These are phyloP conservation scores for Corymbia maculata DNA, from an alignment of 345 rosid genomes.

Conservation along the genomic window DNA sequence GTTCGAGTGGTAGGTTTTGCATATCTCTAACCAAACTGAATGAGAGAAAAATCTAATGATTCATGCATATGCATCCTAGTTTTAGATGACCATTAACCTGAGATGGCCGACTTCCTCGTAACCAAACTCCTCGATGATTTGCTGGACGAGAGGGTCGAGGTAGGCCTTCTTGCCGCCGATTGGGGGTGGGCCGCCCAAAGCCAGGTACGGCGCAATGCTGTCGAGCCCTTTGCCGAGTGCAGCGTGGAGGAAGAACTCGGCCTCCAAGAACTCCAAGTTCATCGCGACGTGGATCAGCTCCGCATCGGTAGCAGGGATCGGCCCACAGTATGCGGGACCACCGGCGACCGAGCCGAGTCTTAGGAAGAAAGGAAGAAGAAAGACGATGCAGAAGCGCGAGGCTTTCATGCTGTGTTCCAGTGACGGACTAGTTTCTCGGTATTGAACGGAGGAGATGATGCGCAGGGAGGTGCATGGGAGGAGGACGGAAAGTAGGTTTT, in stretches of 20 bases:
- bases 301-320: constrained; percentile 20
- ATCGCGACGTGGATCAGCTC: constrained; percentile 40
- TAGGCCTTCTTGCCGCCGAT: constrained; percentile 39
- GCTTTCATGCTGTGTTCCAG: background rate
- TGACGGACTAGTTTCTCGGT: background rate
- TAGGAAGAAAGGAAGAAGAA: background rate
- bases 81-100: constrained; percentile 16
- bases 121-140: constrained; percentile 49
- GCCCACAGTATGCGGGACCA: constrained; percentile 10
- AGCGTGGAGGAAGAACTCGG: constrained; percentile 44
- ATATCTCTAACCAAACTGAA: background rate
- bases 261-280: constrained; percentile 58
- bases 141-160: constrained; percentile 28
- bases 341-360: background rate
- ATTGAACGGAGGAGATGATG: background rate
- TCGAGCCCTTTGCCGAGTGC: constrained; percentile 54
- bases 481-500: background rate
- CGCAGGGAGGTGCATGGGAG: background rate
- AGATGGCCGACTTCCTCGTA: constrained; percentile 69
- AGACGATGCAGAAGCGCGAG: background rate
- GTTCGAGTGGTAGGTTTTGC: background rate
- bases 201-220: constrained; percentile 15
- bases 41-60: background rate
- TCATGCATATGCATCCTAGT: background rate
- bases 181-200: constrained; percentile 55